Evolutionary conservation across 768 basidiomycete species (phyloP).

Genomic region (Boletus rex-veris): DNA sequence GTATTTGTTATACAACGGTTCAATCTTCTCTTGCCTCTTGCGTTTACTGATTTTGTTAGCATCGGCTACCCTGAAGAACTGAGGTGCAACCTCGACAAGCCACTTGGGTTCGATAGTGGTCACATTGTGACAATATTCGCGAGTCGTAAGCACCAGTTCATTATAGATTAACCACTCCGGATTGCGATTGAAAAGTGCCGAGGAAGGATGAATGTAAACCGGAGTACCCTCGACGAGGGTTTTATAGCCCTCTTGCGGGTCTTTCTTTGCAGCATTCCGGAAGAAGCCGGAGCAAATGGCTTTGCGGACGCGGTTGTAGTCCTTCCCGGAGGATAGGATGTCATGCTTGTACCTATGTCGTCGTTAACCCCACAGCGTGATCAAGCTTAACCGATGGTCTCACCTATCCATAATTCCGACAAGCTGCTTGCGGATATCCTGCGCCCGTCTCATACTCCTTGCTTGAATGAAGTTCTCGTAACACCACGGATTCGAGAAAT

Average conservation of each 20-base stretch:
- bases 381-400: constrained; percentile 21
- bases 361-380: constrained; percentile 1
- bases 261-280: constrained; percentile 98
- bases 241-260: constrained; percentile 97
- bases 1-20: constrained; percentile 93
- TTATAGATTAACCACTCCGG: constrained; percentile 98
- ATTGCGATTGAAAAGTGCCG: constrained; percentile 92
- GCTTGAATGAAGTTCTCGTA: constrained; percentile 99
- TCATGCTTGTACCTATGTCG: constrained; percentile 87
- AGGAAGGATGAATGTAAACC: constrained; percentile 97
- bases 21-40: constrained; percentile 95
- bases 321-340: constrained; percentile 85
- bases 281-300: constrained; percentile 98
- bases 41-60: constrained; percentile 96
- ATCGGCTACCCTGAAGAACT: constrained; percentile 98
- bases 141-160: constrained; percentile 93
- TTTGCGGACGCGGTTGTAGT: constrained; percentile 89
- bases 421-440: constrained; percentile 96
- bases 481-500: constrained; percentile 98
- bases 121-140: constrained; percentile 90
- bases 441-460: constrained; percentile 92
- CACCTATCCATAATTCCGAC: constrained; percentile 98
- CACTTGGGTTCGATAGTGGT: constrained; percentile 97
- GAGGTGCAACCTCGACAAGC: constrained; percentile 96
- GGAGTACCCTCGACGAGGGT: constrained; percentile 97